A percentile compares a stretch with the other conserved stretches of the same genome.
Evolutionary conservation across 176 grass and related monocot genomes (phyloP).

Genomic region (Pontederia paniculata): DNA sequence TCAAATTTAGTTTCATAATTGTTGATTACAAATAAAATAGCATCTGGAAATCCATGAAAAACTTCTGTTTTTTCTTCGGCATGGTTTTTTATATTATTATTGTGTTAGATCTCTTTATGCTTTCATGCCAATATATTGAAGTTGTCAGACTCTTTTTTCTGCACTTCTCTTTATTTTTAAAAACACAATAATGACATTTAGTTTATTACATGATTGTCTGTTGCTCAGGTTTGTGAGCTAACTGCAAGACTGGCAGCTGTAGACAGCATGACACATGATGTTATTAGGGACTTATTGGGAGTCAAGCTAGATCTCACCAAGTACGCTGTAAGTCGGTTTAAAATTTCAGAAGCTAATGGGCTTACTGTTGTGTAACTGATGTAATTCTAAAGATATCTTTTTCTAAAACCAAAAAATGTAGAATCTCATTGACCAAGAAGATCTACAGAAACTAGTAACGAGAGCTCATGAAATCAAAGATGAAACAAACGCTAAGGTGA

Average conservation of each 20-base stretch:
- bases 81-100: not conserved
- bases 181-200: too few species aligned
- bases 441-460: slow-evolving; percentile 53
- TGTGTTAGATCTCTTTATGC: not conserved
- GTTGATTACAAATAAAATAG: not conserved
- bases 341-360: not conserved
- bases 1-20: slow-evolving; percentile 1
- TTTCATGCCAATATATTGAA: not conserved
- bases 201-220: not conserved
- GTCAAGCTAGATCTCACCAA: slow-evolving; percentile 87
- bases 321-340: slow-evolving; percentile 58
- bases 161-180: too few species aligned
- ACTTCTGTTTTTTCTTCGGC: not conserved
- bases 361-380: not conserved
- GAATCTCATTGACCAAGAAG: slow-evolving; percentile 63
- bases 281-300: slow-evolving; percentile 72
- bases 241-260: slow-evolving; percentile 66
- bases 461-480: slow-evolving; percentile 57
- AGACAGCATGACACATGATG: slow-evolving; percentile 87
- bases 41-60: not conserved
- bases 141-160: not conserved
- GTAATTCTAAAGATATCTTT: slow-evolving; percentile 18
- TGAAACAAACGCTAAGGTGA: slow-evolving; percentile 67
- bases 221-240: slow-evolving; percentile 47
- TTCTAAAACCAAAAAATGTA: slow-evolving; percentile 10